Evolutionary conservation across 179 eudicot species (phyloP), one percentile per base, ranked within the genome.

Genomic region (Heliamphora pulchella): DNA sequence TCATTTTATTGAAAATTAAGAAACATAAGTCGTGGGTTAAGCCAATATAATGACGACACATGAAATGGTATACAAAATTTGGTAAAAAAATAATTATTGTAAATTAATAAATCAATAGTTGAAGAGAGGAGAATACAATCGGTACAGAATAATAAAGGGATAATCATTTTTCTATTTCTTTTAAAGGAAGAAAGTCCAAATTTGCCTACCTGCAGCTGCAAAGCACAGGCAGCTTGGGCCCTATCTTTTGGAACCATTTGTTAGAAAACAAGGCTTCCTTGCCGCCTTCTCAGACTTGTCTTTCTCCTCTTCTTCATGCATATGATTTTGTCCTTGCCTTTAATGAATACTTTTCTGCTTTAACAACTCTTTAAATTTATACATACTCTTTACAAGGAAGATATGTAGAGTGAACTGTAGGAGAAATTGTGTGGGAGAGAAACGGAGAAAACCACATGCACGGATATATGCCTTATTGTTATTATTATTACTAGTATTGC

Each of bases 281-380:
- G 59, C 58, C 71, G 58, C 71, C 79, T 77, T 77, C 20, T 46
- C 41, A 20, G 46, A 50, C 5, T 4, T 74, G 43, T 50, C 10
- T 57, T 31, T 31, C 2, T 62, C 13, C n/a, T 9, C 53, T n/a
- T 62, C 69, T 39, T 55, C 55, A 3, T 43, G 70, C 11, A 46
- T 61, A n/a, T 76, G 44, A 55, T 76, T n/a, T 62, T 76, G 79
- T 76, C 69, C 51, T 58, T 74, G 14, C 8, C 65, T 75, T 62
- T 41, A 44, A 3, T n/a, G 20, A 39, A 4, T 14, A 51, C 5
- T 61, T 76, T 46, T 46, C 79, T 74, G 11, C 20, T 5, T 31
- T 74, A 20, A 31, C 63, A 31, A 22, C 62, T 54, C n/a, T 54
- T 10, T 14, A 53, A 14, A 58, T 17, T 51, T 20, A 11, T 50